phyloP scores from a whole-genome alignment of 129 eudicot species.

The Centrapalus pauciflorus region DNA sequence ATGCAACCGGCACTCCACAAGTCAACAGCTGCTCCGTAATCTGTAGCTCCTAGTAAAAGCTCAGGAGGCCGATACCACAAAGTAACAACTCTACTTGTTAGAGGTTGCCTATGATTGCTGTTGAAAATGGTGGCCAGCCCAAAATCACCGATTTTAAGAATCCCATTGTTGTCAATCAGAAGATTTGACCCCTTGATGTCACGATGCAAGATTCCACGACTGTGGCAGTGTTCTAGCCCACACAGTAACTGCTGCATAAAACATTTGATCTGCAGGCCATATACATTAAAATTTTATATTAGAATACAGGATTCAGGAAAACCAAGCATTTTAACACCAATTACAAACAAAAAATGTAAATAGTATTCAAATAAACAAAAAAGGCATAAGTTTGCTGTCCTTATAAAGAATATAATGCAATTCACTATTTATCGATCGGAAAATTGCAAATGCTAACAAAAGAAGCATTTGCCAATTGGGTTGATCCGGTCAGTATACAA shows the following conservation, averaged over 20 bases:
- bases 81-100: slow-evolving; percentile 75
- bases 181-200: slow-evolving; percentile 74
- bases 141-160: slow-evolving; percentile 69
- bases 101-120: slow-evolving; percentile 46
- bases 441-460: too few species aligned
- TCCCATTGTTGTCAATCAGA: slow-evolving; percentile 51
- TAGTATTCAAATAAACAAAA: too few species aligned
- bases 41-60: slow-evolving; percentile 65
- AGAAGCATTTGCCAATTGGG: background rate
- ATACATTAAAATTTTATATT: slow-evolving; percentile 11
- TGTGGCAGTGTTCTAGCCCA: slow-evolving; percentile 72
- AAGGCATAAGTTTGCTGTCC: too few species aligned
- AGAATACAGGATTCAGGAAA: background rate
- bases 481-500: background rate
- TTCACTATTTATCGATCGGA: too few species aligned
- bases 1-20: slow-evolving; percentile 83
- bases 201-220: slow-evolving; percentile 64
- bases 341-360: background rate
- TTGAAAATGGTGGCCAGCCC: slow-evolving; percentile 56
- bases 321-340: background rate
- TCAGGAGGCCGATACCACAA: slow-evolving; percentile 83
- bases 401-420: too few species aligned
- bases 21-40: slow-evolving; percentile 68
- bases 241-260: slow-evolving; percentile 60
- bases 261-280: slow-evolving; percentile 52